These are phyloP conservation scores for Coleophoma cylindrospora DNA, from an alignment of 2,329 filamentous ascomycete genomes.

Conservation along the genomic window DNA sequence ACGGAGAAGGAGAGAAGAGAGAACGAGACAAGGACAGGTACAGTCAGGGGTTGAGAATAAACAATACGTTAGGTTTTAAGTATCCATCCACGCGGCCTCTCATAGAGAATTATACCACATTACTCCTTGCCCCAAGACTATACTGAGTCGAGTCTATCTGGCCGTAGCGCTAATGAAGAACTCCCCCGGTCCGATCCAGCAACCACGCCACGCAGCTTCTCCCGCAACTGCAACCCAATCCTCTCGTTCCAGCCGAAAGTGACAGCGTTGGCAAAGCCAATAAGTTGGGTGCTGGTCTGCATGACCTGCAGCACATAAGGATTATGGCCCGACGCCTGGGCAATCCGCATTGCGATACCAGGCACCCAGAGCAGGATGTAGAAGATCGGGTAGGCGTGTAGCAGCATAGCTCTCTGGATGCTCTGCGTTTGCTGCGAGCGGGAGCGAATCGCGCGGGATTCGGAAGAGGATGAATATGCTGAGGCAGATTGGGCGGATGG, in stretches of 20 bases:
- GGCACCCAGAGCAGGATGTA: conserved; percentile 33
- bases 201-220: neutral
- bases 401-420: conserved; percentile 26
- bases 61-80: too few species aligned
- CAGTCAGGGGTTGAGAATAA: too few species aligned
- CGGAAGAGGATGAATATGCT: too few species aligned
- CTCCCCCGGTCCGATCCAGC: too few species aligned
- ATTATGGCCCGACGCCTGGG: conserved; percentile 25
- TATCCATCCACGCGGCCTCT: too few species aligned
- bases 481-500: too few species aligned
- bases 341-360: conserved; percentile 29
- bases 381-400: conserved; percentile 31
- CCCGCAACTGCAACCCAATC: conserved; percentile 7
- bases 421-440: neutral
- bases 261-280: conserved; percentile 31
- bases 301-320: conserved; percentile 20
- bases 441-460: neutral
- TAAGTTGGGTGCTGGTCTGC: conserved; percentile 29
- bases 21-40: too few species aligned
- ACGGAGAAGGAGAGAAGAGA: too few species aligned
- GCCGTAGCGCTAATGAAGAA: too few species aligned
- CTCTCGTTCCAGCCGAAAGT: conserved; percentile 33
- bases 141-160: too few species aligned
- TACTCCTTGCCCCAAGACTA: too few species aligned
- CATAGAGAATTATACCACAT: too few species aligned